phyloP scores from a whole-genome alignment of 306 rosid genomes.

The Parietaria judaica region DNA sequence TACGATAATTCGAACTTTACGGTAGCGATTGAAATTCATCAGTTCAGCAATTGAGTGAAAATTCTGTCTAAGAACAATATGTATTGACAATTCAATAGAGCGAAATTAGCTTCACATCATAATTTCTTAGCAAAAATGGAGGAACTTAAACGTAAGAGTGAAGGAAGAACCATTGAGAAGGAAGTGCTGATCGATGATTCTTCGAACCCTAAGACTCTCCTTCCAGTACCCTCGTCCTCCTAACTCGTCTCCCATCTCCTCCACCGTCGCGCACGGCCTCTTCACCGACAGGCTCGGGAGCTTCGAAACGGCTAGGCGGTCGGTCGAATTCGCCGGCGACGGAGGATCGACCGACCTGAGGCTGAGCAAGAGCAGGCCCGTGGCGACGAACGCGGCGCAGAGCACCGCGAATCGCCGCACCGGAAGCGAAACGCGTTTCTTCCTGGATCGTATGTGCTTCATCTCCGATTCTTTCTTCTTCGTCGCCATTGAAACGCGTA shows the following conservation, averaged over 20 bases:
- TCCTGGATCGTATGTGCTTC: conserved; percentile 53
- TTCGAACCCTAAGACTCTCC: conserved; percentile 57
- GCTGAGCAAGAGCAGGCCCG: conserved; percentile 45
- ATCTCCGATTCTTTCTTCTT: conserved; percentile 13
- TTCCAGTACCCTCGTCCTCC: conserved; percentile 22
- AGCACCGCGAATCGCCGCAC: conserved; percentile 34
- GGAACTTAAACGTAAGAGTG: not conserved
- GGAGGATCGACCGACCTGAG: conserved; percentile 57
- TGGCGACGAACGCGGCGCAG: conserved; percentile 35
- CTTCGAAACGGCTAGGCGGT: conserved; percentile 14
- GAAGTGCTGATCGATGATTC: conserved; percentile 55
- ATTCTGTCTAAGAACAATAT: too few species aligned
- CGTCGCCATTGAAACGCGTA: not conserved
- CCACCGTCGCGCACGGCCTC: conserved; percentile 70
- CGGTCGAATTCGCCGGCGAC: not conserved
- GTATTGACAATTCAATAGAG: too few species aligned
- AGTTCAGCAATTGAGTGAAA: too few species aligned
- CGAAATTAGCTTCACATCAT: too few species aligned
- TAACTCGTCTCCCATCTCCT: conserved; percentile 70
- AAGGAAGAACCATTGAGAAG: conserved; percentile 42
- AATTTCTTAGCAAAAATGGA: too few species aligned
- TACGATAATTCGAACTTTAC: too few species aligned
- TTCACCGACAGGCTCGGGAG: conserved; percentile 12
- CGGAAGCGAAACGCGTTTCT: conserved; percentile 35
- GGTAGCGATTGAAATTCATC: too few species aligned